Base-by-base conservation (phyloP, 1,284 basidiomycete genomes). In the Takashimella koratensis region DNA sequence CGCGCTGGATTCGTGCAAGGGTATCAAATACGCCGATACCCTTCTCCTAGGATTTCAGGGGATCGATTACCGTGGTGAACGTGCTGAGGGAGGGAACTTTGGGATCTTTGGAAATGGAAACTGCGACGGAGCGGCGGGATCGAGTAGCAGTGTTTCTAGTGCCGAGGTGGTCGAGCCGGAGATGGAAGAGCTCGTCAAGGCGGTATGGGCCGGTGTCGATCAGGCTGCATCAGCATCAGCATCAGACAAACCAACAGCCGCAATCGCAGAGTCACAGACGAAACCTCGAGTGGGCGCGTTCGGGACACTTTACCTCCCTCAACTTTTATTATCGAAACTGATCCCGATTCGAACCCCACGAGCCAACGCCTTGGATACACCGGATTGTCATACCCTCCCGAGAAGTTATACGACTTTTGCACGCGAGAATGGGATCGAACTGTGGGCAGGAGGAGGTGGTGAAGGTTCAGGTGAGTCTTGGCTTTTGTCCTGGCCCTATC, bases 391-490 rank as follows among this genome's bases (percentile, higher is more conserved):
- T 57, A 65, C 64, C 47, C 48, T 76, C 26, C 71, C 74, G 1
- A 56, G 63, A 22, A 71, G 72, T 13, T 70, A 70, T 47, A 61
- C 65, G 11, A 51, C 45, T 3, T 76, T 64, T 45, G 75, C 75
- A 0, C 64, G 53, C 46, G 57, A 60, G 30, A 56, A 63, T 13
- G 65, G 63, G 6, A 65, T 76, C 5, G 61, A 71, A 45, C 55
- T 76, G 1, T 76, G 75, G 75, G 74, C 75, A 3, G 71, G 74
- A 8, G 73, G 73, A 1, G 69, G 70, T 4, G 70, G 72, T 4
- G 68, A 70, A 46, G 71, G 75, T 1, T 65, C 67, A 41, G 70
- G 74, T 74, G 47, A 54, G 70, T 67, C 12, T 10, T 20, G n/a
- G n/a, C n/a, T n/a, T n/a, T n/a, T n/a, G n/a, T n/a, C n/a, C n/a